Conservation (phyloP, 805 yeast genomes). For the Monosporozyma siamensis region DNA sequence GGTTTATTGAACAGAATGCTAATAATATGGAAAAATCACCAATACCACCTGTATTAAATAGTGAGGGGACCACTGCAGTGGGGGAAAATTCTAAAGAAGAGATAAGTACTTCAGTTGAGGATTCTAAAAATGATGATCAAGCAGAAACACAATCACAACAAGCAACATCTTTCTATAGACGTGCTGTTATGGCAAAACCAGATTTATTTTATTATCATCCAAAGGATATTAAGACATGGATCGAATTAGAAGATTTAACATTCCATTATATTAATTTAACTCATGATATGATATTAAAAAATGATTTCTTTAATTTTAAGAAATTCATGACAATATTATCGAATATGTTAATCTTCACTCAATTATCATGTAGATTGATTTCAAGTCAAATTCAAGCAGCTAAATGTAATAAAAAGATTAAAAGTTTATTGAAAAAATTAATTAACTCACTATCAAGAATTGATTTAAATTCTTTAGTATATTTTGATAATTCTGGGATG, state of each 20-base stretch:
- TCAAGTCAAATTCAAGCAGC: constrained; percentile 42
- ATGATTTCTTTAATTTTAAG: constrained; percentile 43
- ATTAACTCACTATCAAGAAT: constrained; percentile 51
- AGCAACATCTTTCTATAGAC: constrained; percentile 9
- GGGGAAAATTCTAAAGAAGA: neutral
- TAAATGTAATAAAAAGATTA: constrained; percentile 39
- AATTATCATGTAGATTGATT: constrained; percentile 45
- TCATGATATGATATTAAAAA: constrained; percentile 41
- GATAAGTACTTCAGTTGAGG: neutral
- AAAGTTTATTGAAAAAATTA: constrained; percentile 42
- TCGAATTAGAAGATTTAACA: constrained; percentile 41
- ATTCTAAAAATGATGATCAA: neutral
- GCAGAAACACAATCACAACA: neutral
- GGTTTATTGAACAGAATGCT: neutral
- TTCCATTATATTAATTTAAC: constrained; percentile 40
- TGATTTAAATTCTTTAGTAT: constrained; percentile 56
- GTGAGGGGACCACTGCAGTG: neutral
- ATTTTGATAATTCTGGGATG: constrained; percentile 26
- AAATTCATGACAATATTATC: constrained; percentile 47
- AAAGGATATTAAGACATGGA: constrained; percentile 54
- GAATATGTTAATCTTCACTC: constrained; percentile 43
- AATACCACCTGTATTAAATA: neutral
- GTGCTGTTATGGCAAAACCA: constrained; percentile 26
- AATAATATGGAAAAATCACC: neutral
- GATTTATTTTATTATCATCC: constrained; percentile 50